Evolutionary conservation across 2,329 filamentous ascomycete genomes (phyloP).

Genomic region (Cercospora brassicicola): DNA sequence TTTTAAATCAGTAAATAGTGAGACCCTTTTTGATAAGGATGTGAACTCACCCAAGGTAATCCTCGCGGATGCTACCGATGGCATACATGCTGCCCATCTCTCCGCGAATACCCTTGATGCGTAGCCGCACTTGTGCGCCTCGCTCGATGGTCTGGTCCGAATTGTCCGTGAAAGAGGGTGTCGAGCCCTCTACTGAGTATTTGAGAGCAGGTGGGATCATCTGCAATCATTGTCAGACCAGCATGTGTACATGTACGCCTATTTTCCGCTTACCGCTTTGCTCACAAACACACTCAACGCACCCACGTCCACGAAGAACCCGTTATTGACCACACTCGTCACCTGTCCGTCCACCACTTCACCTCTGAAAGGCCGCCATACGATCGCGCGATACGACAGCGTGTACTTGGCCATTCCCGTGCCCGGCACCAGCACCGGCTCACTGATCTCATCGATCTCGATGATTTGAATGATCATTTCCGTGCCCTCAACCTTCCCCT

Average conservation of each 20-base stretch:
- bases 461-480: slow-evolving; percentile 99
- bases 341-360: slow-evolving; percentile 98
- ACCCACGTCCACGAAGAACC: slow-evolving; percentile 84
- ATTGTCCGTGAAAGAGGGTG: slow-evolving; percentile 95
- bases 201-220: slow-evolving; percentile 90
- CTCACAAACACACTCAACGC: slow-evolving; percentile 78
- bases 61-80: slow-evolving; percentile 93
- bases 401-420: slow-evolving; percentile 93
- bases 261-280: slow-evolving; percentile 64
- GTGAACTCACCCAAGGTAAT: slow-evolving; percentile 39
- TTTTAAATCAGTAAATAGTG: slow-evolving; percentile 2
- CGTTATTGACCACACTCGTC: slow-evolving; percentile 84
- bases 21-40: neutral
- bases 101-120: slow-evolving; percentile 88
- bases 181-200: slow-evolving; percentile 92
- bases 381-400: slow-evolving; percentile 89
- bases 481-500: slow-evolving; percentile 90
- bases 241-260: neutral
- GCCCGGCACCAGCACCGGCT: slow-evolving; percentile 80
- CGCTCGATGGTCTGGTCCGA: slow-evolving; percentile 92
- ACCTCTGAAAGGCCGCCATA: slow-evolving; percentile 97
- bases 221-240: slow-evolving; percentile 47
- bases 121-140: slow-evolving; percentile 87
- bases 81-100: slow-evolving; percentile 96
- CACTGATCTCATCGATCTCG: slow-evolving; percentile 92